Evolutionary conservation across 2,329 filamentous ascomycete genomes (phyloP).

Genomic region (Penicillium brevicompactum): DNA sequence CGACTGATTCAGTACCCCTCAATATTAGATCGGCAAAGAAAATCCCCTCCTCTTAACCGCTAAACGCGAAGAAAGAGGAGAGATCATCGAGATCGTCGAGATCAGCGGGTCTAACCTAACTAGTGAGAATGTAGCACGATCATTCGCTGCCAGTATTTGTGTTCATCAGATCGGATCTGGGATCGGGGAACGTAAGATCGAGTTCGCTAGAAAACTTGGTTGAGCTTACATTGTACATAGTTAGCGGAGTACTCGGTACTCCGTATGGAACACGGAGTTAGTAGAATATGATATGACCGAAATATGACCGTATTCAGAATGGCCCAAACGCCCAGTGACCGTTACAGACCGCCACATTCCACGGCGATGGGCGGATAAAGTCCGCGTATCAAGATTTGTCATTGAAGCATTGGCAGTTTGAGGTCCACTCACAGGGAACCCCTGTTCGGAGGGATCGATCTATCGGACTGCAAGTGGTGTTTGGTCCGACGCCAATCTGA

Average conservation of each 20-base stretch:
- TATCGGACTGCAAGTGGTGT: background rate
- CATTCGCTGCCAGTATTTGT: conserved; percentile 10
- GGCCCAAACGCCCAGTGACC: background rate
- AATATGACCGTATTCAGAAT: background rate
- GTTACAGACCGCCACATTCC: conserved; percentile 11
- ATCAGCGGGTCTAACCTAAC: background rate
- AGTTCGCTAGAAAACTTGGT: background rate
- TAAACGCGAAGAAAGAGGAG: background rate
- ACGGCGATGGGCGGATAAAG: background rate
- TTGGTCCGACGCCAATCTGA: background rate
- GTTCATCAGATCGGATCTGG: conserved; percentile 8
- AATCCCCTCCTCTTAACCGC: background rate
- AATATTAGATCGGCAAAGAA: background rate
- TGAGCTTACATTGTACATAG: background rate
- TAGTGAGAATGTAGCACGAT: conserved; percentile 1
- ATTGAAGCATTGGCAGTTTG: conserved; percentile 5
- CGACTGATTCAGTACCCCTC: background rate
- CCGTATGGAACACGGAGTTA: background rate
- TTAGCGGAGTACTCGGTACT: background rate
- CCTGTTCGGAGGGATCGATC: conserved; percentile 6
- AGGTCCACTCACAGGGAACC: conserved; percentile 4
- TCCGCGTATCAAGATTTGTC: conserved; percentile 24
- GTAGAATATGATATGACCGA: background rate
- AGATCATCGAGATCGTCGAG: background rate
- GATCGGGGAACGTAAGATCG: conserved; percentile 4